Base-by-base conservation (phyloP, 305 asterid genomes). In the Vinca major region DNA sequence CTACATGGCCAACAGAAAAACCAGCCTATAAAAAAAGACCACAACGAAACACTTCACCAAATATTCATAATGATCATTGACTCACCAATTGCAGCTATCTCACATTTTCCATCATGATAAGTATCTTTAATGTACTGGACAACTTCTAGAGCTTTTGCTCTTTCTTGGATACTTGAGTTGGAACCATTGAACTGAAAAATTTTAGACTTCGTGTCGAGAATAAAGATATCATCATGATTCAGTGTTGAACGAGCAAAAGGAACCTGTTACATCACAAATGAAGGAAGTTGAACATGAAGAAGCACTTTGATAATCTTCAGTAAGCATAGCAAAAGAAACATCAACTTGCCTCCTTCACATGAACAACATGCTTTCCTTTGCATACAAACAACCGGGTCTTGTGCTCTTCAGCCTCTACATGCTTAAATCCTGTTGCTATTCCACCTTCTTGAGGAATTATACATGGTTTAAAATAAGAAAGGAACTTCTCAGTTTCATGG, bases 121-220 rank as follows among this genome's bases (percentile, higher is more conserved):
- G 96, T 86, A 82, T 94, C 99, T 80, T 91, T 94, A 80, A 94
- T 80, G 83, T 85, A 89, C 88, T 91, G 99, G 70, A 94, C 98
- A 82, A 94, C 99, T 82, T 94, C 99, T 66, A 94, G 85, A 65
- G 99, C 97, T 82, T 91, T 91, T 67, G 98, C 99, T 80, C 99
- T 89, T 82, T 94, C 99, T 91, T 94, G 99, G 79, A 94, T 91
- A 48, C 83, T 84, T 62, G 99, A 88, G 79, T 89, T 94, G 73
- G 95, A 89, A 67, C 99, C 99, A 73, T 89, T 94, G 74, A 94
- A 94, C 82, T 94, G 99, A 68, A 91, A 94, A 66, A 94, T 84
- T 76, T 94, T 94, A 43, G 88, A 83, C 81, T 84, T 75, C 14
- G 99, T 91, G 73, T 94, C 98, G 26, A 94, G 90, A 75, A 94